Evolutionary conservation across 78 protist genomes (phyloP).

Genomic region (Dictyostelium citrinum): DNA sequence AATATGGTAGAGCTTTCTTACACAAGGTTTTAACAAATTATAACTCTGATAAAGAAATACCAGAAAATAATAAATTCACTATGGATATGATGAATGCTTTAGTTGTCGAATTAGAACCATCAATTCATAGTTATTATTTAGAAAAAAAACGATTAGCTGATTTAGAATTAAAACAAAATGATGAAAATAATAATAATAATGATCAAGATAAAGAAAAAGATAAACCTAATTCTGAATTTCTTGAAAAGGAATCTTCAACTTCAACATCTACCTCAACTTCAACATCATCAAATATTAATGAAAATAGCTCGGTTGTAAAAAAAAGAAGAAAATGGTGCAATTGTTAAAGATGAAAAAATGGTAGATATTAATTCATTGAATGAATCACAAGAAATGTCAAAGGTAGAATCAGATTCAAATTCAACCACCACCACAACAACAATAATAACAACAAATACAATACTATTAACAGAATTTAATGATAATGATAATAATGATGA

Average conservation of each 20-base stretch:
- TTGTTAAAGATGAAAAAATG: not conserved
- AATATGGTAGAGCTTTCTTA: conserved; percentile 65
- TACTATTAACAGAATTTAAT: not conserved
- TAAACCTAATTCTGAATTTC: not conserved
- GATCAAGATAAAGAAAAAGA: not conserved
- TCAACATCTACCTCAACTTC: not conserved
- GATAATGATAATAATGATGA: not conserved
- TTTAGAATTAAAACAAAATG: not conserved
- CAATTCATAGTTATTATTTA: not conserved
- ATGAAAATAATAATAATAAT: not conserved
- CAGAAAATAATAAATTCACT: not conserved
- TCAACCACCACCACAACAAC: not conserved
- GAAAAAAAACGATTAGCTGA: not conserved
- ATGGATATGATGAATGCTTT: conserved; percentile 1
- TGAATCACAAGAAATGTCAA: not conserved
- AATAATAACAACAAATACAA: not conserved
- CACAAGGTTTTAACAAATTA: not conserved
- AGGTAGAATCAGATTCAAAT: not conserved
- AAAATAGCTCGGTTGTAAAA: not conserved
- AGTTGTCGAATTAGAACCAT: not conserved
- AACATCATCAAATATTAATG: not conserved
- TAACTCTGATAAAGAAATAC: not conserved
- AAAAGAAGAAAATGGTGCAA: not conserved
- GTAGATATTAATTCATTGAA: not conserved
- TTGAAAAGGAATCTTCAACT: not conserved